Evolutionary conservation across 768 basidiomycete species (phyloP), one percentile per base, ranked within the genome.

Genomic region (Boletus huronensis): DNA sequence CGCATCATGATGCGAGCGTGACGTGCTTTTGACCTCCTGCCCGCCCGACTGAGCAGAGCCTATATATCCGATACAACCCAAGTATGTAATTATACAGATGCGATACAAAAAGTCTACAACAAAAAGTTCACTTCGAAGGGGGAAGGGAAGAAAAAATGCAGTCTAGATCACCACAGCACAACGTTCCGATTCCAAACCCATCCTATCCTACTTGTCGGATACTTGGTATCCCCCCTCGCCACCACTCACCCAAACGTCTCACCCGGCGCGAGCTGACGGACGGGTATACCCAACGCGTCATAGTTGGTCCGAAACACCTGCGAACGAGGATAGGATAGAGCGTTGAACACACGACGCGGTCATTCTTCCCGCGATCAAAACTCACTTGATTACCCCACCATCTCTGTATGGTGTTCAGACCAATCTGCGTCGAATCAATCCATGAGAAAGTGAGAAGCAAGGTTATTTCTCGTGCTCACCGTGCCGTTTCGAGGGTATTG

Each of bases 301-400:
- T 53, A 59, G 5, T 58, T 64, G 3, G 49, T 57, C 21, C 7
- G 54, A 29, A 54, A 69, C 2, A 70, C 69, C 69, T 69, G 11
- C 8, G 1, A 16, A 16, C 17, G 7, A n/a, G 1, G n/a, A 17
- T 10, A 28, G n/a, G 48, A 29, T 4, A 11, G 5, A 28, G 0
- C 48, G 28, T n/a, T 52, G 16, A 52, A n/a, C n/a, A 32, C 13
- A 38, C 5, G 6, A 10, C 28, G 6, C n/a, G 3, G 13, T 3
- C 16, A 7, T 17, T 17, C 42, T 10, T 16, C 23, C 23, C 23
- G 23, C 23, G 23, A 25, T 4, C 23, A 25, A 25, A 1, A 52
- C 61, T 25, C 41, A 64, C 69, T 21, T 26, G 56, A 48, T 70
- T 70, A 7, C 69, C 69, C 69, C 69, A 72, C 69, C 69, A 70